Evolutionary conservation across 805 yeast genomes (phyloP), one percentile per base, ranked within the genome.

Genomic region (Schwanniomyces pseudopolymorphus): DNA sequence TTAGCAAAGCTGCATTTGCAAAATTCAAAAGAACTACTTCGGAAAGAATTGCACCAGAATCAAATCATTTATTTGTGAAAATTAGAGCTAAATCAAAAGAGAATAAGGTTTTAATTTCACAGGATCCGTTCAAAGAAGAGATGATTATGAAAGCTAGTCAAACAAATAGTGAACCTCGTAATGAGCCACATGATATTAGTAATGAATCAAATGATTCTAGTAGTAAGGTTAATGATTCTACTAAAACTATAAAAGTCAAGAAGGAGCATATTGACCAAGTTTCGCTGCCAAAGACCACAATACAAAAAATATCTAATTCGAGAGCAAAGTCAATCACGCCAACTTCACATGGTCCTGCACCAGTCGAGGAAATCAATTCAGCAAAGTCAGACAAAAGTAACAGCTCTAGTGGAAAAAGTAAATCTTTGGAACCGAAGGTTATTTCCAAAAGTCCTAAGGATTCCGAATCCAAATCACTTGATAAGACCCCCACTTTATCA

Each of bases 401-500:
- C 16, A 28, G 16, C 16, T 31, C 35, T 7, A 14, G 8, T 17
- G 20, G 10, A 10, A 26, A 26, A 13, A 26, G 28, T 26, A 26
- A 7, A 14, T 31, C 35, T 3, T 42, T 38, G 7, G 27, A 35
- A 17, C 2, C 40, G 3, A 26, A 42, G 35, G 8, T 5, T 6
- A 11, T 27, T 10, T 14, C 43, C 14, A 17, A 19, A 19, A 17
- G 35, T 27, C 43, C 9, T 7, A 31, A 31, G 20, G 35, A 31
- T 5, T 6, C 6, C 2, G 35, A 27, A 11, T 11, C 27, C 42
- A 26, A 28, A 40, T 16, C n/a, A 19, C 24, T 20, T 37, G n/a
- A 39, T 24, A 44, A 44, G 49, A 27, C 47, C 4, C 49, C 53
- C 6, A 54, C 58, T 14, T 55, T 56, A 26, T 47, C 57, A 8